Percentiles rank a stretch among this genome's conserved stretches.
Evolutionary conservation across 345 rosid genomes (phyloP).

Genomic region (Orychophragmus violaceus): DNA sequence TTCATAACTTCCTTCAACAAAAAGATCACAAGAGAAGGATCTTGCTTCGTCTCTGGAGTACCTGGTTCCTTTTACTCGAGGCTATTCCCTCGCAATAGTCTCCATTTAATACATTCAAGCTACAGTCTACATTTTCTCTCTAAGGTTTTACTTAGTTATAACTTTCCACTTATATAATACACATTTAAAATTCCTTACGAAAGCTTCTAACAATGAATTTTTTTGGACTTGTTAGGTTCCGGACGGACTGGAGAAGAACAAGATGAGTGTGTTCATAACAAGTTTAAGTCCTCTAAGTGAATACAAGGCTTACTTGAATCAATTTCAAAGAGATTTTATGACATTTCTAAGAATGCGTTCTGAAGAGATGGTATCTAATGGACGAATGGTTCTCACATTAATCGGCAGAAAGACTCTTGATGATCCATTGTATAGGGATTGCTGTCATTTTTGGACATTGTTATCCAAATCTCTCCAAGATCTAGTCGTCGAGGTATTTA

Average conservation of each 20-base stretch:
- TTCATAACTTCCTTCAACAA: slow-evolving; percentile 7
- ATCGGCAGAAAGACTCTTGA: slow-evolving; percentile 30
- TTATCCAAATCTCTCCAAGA: slow-evolving; percentile 25
- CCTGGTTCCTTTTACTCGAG: slow-evolving; percentile 44
- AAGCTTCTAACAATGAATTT: neutral
- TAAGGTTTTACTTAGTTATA: slow-evolving; percentile 17
- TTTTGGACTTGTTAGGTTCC: slow-evolving; percentile 23
- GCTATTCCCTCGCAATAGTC: slow-evolving; percentile 31
- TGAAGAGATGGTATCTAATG: slow-evolving; percentile 36
- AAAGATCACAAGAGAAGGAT: neutral
- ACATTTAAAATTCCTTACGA: neutral
- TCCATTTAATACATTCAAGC: slow-evolving; percentile 37
- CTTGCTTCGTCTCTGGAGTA: slow-evolving; percentile 30
- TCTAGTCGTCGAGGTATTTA: slow-evolving; percentile 34
- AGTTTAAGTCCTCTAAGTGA: slow-evolving; percentile 36
- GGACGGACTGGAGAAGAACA: slow-evolving; percentile 18
- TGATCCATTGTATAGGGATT: slow-evolving; percentile 25
- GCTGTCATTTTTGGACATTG: slow-evolving; percentile 30
- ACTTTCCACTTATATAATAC: neutral
- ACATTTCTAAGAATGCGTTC: slow-evolving; percentile 34
- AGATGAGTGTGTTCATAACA: slow-evolving; percentile 22
- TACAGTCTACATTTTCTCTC: slow-evolving; percentile 41
- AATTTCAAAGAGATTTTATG: slow-evolving; percentile 43
- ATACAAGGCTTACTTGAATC: slow-evolving; percentile 33
- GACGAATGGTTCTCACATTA: slow-evolving; percentile 38